Evolutionary conservation across 2,329 filamentous ascomycete genomes (phyloP).

Genomic region (Sarocladium strictum): DNA sequence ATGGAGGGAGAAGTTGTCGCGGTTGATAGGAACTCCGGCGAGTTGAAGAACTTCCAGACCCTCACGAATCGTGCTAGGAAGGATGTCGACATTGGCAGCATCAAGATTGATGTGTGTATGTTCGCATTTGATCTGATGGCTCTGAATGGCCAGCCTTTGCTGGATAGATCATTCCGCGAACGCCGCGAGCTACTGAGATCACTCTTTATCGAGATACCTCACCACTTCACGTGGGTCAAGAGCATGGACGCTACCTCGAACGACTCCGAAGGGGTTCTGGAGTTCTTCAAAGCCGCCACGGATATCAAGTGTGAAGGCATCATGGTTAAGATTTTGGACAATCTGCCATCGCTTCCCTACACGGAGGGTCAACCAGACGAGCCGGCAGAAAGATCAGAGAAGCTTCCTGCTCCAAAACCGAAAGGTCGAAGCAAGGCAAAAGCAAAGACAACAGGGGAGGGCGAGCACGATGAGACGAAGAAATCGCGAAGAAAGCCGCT

Average conservation of each 20-base stretch:
- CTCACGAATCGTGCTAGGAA: constrained; percentile 87
- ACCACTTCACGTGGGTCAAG: constrained; percentile 89
- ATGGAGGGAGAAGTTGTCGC: constrained; percentile 96
- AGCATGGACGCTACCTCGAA: constrained; percentile 77
- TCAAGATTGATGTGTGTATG: constrained; percentile 85
- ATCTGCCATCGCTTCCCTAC: constrained; percentile 53
- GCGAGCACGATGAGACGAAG: constrained; percentile 32
- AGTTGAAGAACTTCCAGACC: constrained; percentile 84
- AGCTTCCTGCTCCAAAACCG: constrained; percentile 18
- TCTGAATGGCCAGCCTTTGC: constrained; percentile 78
- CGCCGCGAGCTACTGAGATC: constrained; percentile 74
- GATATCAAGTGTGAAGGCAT: constrained; percentile 93
- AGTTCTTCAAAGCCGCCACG: constrained; percentile 84
- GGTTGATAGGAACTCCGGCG: constrained; percentile 71
- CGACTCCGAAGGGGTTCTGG: constrained; percentile 77
- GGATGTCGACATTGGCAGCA: constrained; percentile 77
- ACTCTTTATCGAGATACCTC: constrained; percentile 76
- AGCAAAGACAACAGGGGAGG: constrained; percentile 12
- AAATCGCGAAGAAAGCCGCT: constrained; percentile 72
- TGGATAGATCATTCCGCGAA: constrained; percentile 79
- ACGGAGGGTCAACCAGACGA: constrained; percentile 26
- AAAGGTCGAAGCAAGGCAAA: constrained; percentile 33
- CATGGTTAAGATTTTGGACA: constrained; percentile 96
- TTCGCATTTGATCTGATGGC: constrained; percentile 98
- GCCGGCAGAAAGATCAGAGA: constrained; percentile 19